Evolutionary conservation across 2,329 filamentous ascomycete species (phyloP), one percentile per base, ranked within the genome.

Genomic region (Ascochyta rabiei): DNA sequence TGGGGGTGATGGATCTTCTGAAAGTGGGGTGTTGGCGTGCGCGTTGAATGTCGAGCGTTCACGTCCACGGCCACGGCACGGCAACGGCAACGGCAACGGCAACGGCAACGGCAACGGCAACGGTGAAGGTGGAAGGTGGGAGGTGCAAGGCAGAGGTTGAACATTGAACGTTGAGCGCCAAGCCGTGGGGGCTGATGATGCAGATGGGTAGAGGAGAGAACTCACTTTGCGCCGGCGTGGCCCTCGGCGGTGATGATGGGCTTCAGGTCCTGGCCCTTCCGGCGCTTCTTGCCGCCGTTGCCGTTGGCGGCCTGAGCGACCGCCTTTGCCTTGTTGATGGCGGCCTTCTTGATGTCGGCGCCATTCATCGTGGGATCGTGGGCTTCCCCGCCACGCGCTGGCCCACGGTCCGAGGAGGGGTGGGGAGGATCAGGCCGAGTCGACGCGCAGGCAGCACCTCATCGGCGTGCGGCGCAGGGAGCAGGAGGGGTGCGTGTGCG

Each of bases 221-320:
- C 31, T 34, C n/a, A 34, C 31, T n/a, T 37, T 18, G 76, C 77
- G 68, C 63, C 60, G 68, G 75, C 70, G 77, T 80, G 75, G 75
- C 79, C 68, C 67, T 90, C 87, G 56, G 83, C 89, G 35, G 88
- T 91, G 75, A 91, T 88, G 70, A 91, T 90, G 67, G 89, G 89
- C 77, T 90, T 89, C 63, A 90, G 78, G 61, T 81, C 79, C 48
- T 82, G 83, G 37, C 88, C 86, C 82, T 91, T 91, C 80, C 88
- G 87, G 70, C 87, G 83, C 82, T 91, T 91, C 82, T 89, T 90
- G 60, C 79, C 81, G 67, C 79, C 80, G 73, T 80, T 84, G 56
- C 77, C 79, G 75, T 81, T 81, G 48, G 80, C 79, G 48, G 80
- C 82, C 77, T 83, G 79, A 57, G 84, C 84, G 72, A 86, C 84